Percentiles rank a stretch among this genome's conserved stretches.
phyloP scores from a whole-genome alignment of 2,329 filamentous ascomycete genomes.

The Colletotrichum sp. region DNA sequence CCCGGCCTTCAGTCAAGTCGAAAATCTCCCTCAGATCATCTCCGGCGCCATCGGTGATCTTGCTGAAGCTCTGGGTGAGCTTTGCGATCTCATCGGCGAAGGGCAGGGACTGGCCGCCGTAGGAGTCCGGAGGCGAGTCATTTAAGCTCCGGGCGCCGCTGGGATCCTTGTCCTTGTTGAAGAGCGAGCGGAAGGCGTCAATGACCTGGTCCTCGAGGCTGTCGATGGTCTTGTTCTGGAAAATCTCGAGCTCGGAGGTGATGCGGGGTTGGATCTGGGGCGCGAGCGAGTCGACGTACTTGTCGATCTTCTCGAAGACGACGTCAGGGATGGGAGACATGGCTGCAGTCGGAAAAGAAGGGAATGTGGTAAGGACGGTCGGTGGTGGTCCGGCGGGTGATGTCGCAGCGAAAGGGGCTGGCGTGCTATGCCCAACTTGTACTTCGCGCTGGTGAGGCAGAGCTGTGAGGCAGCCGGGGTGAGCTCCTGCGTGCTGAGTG shows the following conservation, averaged over 20 bases:
- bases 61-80: constrained; percentile 43
- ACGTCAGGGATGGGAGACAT: constrained; percentile 46
- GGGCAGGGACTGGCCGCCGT: constrained; percentile 44
- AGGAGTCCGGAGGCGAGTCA: constrained; percentile 41
- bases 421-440: constrained; percentile 3
- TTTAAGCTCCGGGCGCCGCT: constrained; percentile 29
- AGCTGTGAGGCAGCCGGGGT: neutral
- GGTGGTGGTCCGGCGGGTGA: neutral
- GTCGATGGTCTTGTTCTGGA: constrained; percentile 50
- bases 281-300: constrained; percentile 51
- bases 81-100: constrained; percentile 51
- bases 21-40: constrained; percentile 50
- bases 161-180: constrained; percentile 36
- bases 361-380: neutral
- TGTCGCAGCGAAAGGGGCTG: neutral
- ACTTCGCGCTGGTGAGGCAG: neutral
- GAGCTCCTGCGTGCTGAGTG: neutral
- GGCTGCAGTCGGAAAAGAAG: neutral
- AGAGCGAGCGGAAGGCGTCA: constrained; percentile 49
- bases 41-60: constrained; percentile 43
- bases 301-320: constrained; percentile 47
- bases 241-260: constrained; percentile 45
- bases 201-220: constrained; percentile 48
- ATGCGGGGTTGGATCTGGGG: constrained; percentile 53
- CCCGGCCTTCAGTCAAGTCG: constrained; percentile 40